Evolutionary conservation across 192 early-diverging fungal genomes (phyloP), one percentile per base, ranked within the genome.

Genomic region (Gaertneriomyces sp.): DNA sequence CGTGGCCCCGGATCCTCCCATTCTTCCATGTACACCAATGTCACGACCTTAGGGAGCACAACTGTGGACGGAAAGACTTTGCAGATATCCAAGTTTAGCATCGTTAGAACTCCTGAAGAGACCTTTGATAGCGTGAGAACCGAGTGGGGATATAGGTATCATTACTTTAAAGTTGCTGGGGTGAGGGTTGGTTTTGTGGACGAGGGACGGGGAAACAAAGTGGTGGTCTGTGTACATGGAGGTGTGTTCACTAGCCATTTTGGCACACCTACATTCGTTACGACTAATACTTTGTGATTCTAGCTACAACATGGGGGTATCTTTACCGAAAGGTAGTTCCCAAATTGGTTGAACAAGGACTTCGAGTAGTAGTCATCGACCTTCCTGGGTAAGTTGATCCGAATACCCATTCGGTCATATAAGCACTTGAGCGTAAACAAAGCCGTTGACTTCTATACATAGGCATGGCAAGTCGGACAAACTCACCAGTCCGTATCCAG

Each of bases 391-490:
- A 45, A 33, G 33, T 4, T 39, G 17, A 14, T 14, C 16, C 38
- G 54, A 5, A 6, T 14, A 6, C 17, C 39, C n/a, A 33, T 39
- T 56, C 54, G 12, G 3, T 12, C 33, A 38, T 4, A 16, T 33
- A 14, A 14, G 33, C 33, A 56, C 39, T 39, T 56, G 12, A 56
- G 12, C 33, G 38, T 39, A 25, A 56, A 5, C 38, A 33, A 33
- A 33, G 2, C 0, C 25, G 12, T 49, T 17, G 47, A 49, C 17
- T 49, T n/a, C 47, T 45, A 6, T 9, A n/a, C 9, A 16, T 25
- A 60, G 66, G 40, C 51, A 54, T 42, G 68, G 68, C 42, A 62
- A 62, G 53, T 69, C 68, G 9, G 68, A 69, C 68, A 69, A 69
- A 38, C n/a, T 69, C 50, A 40, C 68, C 16, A 44, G 43, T 1